These are phyloP conservation scores for Penicillium sp. DNA, from an alignment of 2,329 filamentous ascomycete species.

Conservation along the genomic window DNA sequence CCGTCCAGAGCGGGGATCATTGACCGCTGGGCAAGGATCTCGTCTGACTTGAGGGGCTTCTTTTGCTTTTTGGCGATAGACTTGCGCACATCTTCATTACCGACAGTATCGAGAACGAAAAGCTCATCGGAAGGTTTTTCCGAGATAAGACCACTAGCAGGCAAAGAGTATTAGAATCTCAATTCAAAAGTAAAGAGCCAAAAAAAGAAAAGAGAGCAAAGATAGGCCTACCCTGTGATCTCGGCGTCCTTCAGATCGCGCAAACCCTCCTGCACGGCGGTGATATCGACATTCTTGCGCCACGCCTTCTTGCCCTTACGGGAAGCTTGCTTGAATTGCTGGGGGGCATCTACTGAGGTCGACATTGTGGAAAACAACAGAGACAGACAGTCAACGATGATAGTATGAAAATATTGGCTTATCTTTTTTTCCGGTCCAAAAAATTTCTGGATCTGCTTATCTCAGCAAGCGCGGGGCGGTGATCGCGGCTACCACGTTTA, in stretches of 20 bases:
- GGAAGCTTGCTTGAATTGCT: conserved; percentile 82
- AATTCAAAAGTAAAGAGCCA: conserved; percentile 2
- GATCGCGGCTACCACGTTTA: conserved; percentile 20
- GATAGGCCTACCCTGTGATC: conserved; percentile 69
- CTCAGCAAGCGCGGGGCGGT: conserved; percentile 29
- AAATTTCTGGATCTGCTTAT: conserved; percentile 37
- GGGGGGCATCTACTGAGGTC: conserved; percentile 58
- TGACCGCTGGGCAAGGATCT: conserved; percentile 85
- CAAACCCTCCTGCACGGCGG: conserved; percentile 79
- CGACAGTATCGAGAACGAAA: conserved; percentile 76
- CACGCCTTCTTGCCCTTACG: conserved; percentile 98
- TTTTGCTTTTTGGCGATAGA: conserved; percentile 69
- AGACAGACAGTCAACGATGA: conserved; percentile 4
- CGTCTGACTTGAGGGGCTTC: conserved; percentile 84
- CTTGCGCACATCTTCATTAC: conserved; percentile 67
- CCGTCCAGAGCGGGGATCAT: conserved; percentile 74
- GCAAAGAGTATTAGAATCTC: conserved; percentile 10
- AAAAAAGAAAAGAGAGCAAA: not conserved
- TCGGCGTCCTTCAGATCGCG: conserved; percentile 84
- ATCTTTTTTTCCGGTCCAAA: conserved; percentile 30
- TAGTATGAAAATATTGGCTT: conserved; percentile 18
- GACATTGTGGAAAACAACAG: conserved; percentile 33
- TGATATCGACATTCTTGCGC: conserved; percentile 96
- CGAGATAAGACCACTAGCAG: conserved; percentile 71
- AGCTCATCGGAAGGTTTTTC: conserved; percentile 82